A percentile compares a stretch with the other conserved stretches of the same genome.
Evolutionary conservation across 1,139 yeast genomes (phyloP).

Genomic region (Kodamaea derodonti): DNA sequence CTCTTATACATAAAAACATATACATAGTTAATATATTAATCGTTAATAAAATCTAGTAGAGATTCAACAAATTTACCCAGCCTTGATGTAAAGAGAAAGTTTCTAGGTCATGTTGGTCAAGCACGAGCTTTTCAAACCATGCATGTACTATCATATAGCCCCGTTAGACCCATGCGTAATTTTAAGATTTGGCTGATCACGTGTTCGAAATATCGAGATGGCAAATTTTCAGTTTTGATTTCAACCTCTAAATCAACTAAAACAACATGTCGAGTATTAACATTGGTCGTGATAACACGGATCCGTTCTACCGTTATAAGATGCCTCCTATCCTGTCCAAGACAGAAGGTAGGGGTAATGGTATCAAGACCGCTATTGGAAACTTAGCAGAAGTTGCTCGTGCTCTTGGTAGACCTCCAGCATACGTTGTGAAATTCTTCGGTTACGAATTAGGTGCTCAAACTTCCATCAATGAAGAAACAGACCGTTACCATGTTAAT

Average conservation of each 20-base stretch:
- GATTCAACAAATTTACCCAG: too few relatives aligned
- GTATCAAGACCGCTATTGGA: constrained; percentile 92
- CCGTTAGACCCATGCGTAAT: too few relatives aligned
- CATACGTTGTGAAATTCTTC: constrained; percentile 88
- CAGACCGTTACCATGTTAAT: constrained; percentile 87
- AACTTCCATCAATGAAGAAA: constrained; percentile 73
- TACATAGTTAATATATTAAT: constrained; percentile 2
- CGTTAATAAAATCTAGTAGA: constrained; percentile 1
- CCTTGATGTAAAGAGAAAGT: too few relatives aligned
- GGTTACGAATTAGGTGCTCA: constrained; percentile 98
- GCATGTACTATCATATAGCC: too few relatives aligned
- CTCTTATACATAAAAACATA: constrained; percentile 1
- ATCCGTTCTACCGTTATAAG: constrained; percentile 98
- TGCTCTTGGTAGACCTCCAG: constrained; percentile 88
- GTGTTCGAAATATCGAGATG: too few relatives aligned
- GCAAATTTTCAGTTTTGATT: background rate
- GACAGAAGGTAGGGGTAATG: constrained; percentile 98
- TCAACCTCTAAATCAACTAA: background rate
- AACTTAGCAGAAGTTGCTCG: constrained; percentile 92
- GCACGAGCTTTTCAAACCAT: too few relatives aligned
- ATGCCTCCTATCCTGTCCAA: constrained; percentile 98
- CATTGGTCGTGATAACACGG: constrained; percentile 95
- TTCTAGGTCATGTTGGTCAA: too few relatives aligned
- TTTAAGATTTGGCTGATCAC: too few relatives aligned
- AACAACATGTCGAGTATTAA: constrained; percentile 75